phyloP scores from a whole-genome alignment of 371 early-diverging fungal species.

The Saksenaea oblongispora region DNA sequence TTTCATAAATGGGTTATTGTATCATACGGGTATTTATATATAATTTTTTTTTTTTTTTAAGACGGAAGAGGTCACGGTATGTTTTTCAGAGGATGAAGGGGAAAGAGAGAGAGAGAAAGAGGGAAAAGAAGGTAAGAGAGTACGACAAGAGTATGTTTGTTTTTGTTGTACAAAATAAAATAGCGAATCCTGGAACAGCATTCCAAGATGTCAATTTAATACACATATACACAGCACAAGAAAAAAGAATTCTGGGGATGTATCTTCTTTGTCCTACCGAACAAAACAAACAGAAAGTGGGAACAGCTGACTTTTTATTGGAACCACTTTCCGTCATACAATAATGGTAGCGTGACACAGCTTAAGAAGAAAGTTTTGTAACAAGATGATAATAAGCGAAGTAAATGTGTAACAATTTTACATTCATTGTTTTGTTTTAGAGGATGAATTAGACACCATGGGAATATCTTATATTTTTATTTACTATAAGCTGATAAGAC shows the following conservation, averaged over 20 bases:
- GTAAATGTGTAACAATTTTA: not conserved
- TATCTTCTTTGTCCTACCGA: not conserved
- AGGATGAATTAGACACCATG: not conserved
- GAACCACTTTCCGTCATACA: not conserved
- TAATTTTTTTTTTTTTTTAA: not conserved
- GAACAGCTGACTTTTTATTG: not conserved
- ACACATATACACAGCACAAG: too few species aligned
- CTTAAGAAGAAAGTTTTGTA: not conserved
- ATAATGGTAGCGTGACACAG: not conserved
- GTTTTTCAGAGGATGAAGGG: not conserved
- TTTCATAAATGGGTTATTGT: not conserved
- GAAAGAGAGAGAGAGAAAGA: too few species aligned
- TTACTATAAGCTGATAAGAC: not conserved
- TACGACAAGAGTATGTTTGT: not conserved
- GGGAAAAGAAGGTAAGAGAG: too few species aligned
- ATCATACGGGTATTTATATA: not conserved
- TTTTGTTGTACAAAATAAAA: not conserved
- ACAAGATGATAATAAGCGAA: not conserved
- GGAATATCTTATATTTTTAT: not conserved
- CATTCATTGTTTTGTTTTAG: not conserved
- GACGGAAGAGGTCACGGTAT: not conserved
- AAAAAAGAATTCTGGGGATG: conserved; percentile 3
- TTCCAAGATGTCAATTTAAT: conserved; percentile 1
- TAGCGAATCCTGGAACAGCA: not conserved
- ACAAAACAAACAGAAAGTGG: not conserved